phyloP scores from a whole-genome alignment of 2,329 filamentous ascomycete genomes.

The Drechslerella stenobrocha region DNA sequence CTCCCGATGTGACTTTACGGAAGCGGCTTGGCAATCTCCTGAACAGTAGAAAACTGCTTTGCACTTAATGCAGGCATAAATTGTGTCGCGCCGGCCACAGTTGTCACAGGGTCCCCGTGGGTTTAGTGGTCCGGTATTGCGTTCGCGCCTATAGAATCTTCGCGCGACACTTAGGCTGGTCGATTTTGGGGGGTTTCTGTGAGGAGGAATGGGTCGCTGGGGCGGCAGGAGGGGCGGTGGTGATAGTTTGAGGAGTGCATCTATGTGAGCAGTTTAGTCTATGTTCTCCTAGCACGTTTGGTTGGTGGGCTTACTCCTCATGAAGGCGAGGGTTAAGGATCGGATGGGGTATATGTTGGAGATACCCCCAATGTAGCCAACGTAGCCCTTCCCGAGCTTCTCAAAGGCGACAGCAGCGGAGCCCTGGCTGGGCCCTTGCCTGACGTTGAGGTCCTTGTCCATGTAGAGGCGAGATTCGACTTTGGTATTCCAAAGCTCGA shows the following conservation, averaged over 20 bases:
- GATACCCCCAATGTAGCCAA: slow-evolving; percentile 26
- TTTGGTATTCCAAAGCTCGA: slow-evolving; percentile 4
- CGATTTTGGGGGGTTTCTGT: not conserved
- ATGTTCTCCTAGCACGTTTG: not conserved
- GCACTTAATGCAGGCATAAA: slow-evolving; percentile 18
- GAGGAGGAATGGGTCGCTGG: slow-evolving; percentile 2
- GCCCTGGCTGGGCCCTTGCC: slow-evolving; percentile 1
- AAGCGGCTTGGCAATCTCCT: slow-evolving; percentile 14
- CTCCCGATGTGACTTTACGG: slow-evolving; percentile 13
- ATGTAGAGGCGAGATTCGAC: slow-evolving; percentile 29
- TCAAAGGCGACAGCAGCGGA: slow-evolving; percentile 17
- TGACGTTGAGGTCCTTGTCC: slow-evolving; percentile 2
- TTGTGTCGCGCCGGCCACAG: slow-evolving; percentile 16
- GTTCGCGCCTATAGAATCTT: slow-evolving; percentile 9
- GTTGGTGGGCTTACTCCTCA: slow-evolving; percentile 7
- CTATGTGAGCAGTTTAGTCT: too few species aligned
- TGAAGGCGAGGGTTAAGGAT: slow-evolving; percentile 17
- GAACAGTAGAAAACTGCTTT: slow-evolving; percentile 33
- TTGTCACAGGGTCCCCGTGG: slow-evolving; percentile 22
- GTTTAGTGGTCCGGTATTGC: not conserved
- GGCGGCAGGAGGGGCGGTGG: not conserved
- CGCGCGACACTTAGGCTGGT: not conserved
- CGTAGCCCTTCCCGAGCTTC: slow-evolving; percentile 17
- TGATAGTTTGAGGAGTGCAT: not conserved
- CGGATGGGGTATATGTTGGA: not conserved